Evolutionary conservation across 257 asterid species (phyloP).

Genomic region (Solanum ossicruentum): DNA sequence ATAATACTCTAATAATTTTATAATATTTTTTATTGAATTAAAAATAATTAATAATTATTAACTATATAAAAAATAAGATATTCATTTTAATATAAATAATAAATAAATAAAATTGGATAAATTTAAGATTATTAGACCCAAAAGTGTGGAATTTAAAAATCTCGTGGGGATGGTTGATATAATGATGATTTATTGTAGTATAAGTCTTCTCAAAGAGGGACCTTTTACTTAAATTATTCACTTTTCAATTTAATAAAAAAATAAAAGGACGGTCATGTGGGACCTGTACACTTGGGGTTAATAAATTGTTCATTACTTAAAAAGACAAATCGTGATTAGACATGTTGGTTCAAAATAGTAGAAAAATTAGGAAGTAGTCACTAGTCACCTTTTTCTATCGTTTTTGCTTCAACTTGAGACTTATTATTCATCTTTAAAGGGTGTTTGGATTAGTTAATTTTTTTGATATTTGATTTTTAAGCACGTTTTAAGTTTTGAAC

Average conservation of each 20-base stretch:
- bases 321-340: not conserved
- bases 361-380: not conserved
- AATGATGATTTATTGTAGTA: not conserved
- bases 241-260: not conserved
- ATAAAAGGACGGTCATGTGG: slow-evolving; percentile 15
- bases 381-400: not conserved
- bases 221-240: slow-evolving; percentile 6
- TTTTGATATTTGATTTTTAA: no score
- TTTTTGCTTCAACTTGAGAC: not conserved
- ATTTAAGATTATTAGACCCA: not conserved
- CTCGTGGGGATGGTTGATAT: not conserved
- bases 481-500: no score
- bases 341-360: not conserved
- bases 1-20: no score
- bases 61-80: not conserved
- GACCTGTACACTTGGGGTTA: not conserved
- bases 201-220: not conserved
- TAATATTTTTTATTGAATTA: no score
- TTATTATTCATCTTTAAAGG: not conserved
- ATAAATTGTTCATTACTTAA: not conserved
- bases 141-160: not conserved
- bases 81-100: not conserved
- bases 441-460: no score
- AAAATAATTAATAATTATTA: not conserved
- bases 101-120: not conserved